Evolutionary conservation across 257 asterid genomes (phyloP), one percentile per base, ranked within the genome.

Genomic region (Haberlea rhodopensis): DNA sequence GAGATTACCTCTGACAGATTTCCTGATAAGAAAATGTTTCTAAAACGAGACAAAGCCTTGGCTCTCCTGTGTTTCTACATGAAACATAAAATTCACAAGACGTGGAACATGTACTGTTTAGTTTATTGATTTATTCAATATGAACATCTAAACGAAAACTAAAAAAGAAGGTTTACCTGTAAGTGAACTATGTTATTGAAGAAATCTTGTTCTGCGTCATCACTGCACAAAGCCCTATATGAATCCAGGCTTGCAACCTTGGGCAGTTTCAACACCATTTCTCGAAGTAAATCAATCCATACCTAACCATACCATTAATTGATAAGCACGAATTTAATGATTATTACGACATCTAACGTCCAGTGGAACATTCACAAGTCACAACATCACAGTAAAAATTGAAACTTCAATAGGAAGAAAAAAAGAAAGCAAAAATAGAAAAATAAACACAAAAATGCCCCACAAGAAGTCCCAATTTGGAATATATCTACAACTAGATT

Each of bases 61-160:
- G 97, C 95, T 75, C 91, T 83, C 79, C 90, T 80, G 76, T 85
- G 96, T 85, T 86, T 92, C 99, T 92, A 73, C 74, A 83, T 55
- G 63, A 62, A 81, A 66, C 28, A 54, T 71, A 53, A 63, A 26
- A 63, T 53, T 29, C 52, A 29, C 60, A 73, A 58, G 28, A 60
- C 53, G 59, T 52, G 65, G 60, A 62, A 51, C 66, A 48, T 21
- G 24, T 8, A 37, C 22, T 54, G 18, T 57, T 55, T 34, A 45
- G 40, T 24, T 48, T 18, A 61, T n/a, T n/a, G n/a, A 57, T 18
- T 37, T 60, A 24, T 2, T 53, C 60, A 53, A 23, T 54, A 16
- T 6, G 51, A 28, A 63, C 58, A 22, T 31, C 23, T 2, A 32
- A 34, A 23, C n/a, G 34, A 32, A 10, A 51, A 46, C 43, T 29